Base-by-base conservation (phyloP, 306 rosid genomes). In the Biancaea sappan region DNA sequence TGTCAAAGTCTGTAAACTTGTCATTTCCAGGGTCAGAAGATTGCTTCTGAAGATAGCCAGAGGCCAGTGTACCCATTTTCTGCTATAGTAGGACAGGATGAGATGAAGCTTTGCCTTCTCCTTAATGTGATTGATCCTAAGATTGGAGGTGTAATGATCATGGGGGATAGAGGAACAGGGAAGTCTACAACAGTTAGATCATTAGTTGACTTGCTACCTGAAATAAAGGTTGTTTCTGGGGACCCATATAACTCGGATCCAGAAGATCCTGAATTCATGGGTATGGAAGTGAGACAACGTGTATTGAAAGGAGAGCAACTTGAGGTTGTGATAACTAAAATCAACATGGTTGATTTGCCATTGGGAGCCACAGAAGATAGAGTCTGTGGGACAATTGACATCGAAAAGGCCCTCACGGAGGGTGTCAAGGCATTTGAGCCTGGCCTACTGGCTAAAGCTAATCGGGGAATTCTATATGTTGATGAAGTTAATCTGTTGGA, bases 131-230 rank as follows among this genome's bases (percentile, higher is more conserved):
- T 91, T 73, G 95, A 89, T 80, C 97, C 97, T 15, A 91, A 91
- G 85, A 91, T 91, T 22, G 95, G 97, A 77, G 97, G 97, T 68
- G 97, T 91, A 61, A 91, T 91, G 97, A 91, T 89, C 80, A 91
- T 89, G 97, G 97, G 97, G 34, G 95, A 91, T 76, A 84, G 97
- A 72, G 97, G 97, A 71, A 91, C 97, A 0, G 97, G 97, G 26
- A 91, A 91, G 71, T 92, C 97, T 59, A 89, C 96, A 29, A 80
- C 93, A 2, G 96, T 92, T 13, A 73, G 97, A 82, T 92, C 97
- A 41, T 79, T 92, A 81, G 87, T 88, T 40, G 97, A 92, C 79
- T 84, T 92, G 81, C 97, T 92, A 72, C 97, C 96, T 0, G 90
- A 92, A 79, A 89, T 92, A 50, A 71, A 31, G 85, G 88, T 84